Conservation (phyloP, 73 alveolate species). For the Tetrahymena borealis region DNA sequence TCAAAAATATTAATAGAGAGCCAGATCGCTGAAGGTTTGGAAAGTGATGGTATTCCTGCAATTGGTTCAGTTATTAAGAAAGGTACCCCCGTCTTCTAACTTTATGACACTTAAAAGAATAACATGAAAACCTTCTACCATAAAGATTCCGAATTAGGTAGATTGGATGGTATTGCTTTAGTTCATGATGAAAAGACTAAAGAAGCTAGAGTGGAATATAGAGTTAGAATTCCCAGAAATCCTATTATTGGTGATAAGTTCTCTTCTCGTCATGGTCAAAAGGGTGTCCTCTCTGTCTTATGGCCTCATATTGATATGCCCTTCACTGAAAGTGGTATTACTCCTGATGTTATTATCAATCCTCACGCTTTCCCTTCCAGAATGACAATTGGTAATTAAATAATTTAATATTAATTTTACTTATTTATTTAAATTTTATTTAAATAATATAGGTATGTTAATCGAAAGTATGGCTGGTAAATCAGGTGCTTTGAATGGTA, state of each 20-base stretch:
- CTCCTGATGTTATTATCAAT: conserved; percentile 98
- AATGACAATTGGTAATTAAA: conserved; percentile 96
- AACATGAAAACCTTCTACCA: conserved; percentile 56
- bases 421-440: neutral
- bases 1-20: conserved; percentile 28
- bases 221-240: conserved; percentile 85
- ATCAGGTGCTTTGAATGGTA: conserved; percentile 54
- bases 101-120: conserved; percentile 60
- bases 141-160: conserved; percentile 92
- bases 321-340: conserved; percentile 96
- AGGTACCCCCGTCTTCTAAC: conserved; percentile 80
- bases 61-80: conserved; percentile 69
- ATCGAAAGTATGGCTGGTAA: conserved; percentile 98
- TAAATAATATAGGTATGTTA: conserved; percentile 59
- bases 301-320: conserved; percentile 99
- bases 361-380: conserved; percentile 99
- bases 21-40: conserved; percentile 67
- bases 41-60: conserved; percentile 92
- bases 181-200: conserved; percentile 53
- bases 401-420: neutral
- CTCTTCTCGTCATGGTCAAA: conserved; percentile 99
- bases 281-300: conserved; percentile 96
- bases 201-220: conserved; percentile 67
- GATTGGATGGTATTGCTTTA: conserved; percentile 73
- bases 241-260: conserved; percentile 99